Conservation (phyloP, 2,329 filamentous ascomycete genomes). For the Aspergillus niger region DNA sequence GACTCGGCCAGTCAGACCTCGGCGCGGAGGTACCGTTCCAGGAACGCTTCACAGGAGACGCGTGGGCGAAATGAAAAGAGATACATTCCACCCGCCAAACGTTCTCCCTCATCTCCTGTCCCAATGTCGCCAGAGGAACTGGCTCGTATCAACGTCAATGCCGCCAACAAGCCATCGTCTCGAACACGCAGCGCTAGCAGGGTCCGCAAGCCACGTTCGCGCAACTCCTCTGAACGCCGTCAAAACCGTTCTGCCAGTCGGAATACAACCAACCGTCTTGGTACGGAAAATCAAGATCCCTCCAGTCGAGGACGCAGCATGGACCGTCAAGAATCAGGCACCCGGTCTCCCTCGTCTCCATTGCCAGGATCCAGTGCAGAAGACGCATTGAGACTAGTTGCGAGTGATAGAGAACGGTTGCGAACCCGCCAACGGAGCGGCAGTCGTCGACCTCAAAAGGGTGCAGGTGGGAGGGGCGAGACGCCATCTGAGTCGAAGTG, state of each 20-base stretch:
- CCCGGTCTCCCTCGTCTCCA: constrained; percentile 77
- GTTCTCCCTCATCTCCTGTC: constrained; percentile 86
- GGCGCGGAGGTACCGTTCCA: constrained; percentile 53
- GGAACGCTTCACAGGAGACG: constrained; percentile 66
- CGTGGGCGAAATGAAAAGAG: constrained; percentile 67
- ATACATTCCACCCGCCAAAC: constrained; percentile 74
- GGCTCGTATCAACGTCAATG: constrained; percentile 46
- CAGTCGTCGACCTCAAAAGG: constrained; percentile 51
- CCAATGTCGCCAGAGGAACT: constrained; percentile 93
- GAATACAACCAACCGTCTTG: constrained; percentile 41
- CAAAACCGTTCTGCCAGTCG: constrained; percentile 47
- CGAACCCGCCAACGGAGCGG: constrained; percentile 55
- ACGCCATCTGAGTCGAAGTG: constrained; percentile 50
- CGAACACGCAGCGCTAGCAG: constrained; percentile 52
- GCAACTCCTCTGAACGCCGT: constrained; percentile 31
- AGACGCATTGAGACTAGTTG: constrained; percentile 53
- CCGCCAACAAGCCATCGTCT: constrained; percentile 44
- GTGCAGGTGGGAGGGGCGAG: constrained; percentile 47
- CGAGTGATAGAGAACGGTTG: constrained; percentile 45
- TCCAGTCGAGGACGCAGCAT: constrained; percentile 61
- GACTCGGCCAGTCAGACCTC: constrained; percentile 48
- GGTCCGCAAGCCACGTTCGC: constrained; percentile 49
- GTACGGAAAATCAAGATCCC: constrained; percentile 29
- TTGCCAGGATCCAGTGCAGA: constrained; percentile 65
- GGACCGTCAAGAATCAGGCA: constrained; percentile 59